These are phyloP conservation scores for Eucalyptus erythrocorys DNA, from an alignment of 345 rosid species.

Conservation along the genomic window DNA sequence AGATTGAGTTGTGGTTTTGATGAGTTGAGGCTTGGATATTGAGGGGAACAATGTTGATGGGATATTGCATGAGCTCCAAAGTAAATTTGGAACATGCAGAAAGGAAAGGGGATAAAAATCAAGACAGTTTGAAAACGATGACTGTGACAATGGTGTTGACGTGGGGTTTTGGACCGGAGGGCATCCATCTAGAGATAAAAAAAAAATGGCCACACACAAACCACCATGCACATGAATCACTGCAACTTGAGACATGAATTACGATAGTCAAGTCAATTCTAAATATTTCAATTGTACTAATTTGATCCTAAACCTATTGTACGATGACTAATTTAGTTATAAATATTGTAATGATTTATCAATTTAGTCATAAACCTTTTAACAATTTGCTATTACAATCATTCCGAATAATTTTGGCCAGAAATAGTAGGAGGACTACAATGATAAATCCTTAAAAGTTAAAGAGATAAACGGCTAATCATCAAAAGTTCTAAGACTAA, in stretches of 20 bases:
- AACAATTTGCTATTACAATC: too few species aligned
- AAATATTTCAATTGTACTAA: too few species aligned
- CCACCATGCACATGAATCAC: background rate
- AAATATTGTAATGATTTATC: too few species aligned
- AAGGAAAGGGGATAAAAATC: background rate
- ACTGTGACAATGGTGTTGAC: background rate
- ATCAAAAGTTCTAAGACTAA: too few species aligned
- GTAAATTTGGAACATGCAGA: background rate
- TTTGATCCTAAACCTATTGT: too few species aligned
- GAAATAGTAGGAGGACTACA: accelerated
- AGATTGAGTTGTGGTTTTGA: background rate
- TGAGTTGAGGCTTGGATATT: background rate
- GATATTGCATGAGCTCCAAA: background rate
- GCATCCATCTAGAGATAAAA: background rate
- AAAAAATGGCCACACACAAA: background rate
- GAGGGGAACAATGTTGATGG: background rate
- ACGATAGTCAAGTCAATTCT: background rate
- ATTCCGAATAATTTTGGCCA: accelerated
- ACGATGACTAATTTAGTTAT: accelerated
- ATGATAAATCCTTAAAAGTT: too few species aligned
- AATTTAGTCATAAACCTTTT: too few species aligned
- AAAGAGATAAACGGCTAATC: too few species aligned
- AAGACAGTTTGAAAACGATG: background rate
- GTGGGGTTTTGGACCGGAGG: background rate
- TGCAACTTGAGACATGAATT: background rate